Evolutionary conservation across 176 grass and related monocot genomes (phyloP), one percentile per base, ranked within the genome.

Genomic region (Poa pratensis): DNA sequence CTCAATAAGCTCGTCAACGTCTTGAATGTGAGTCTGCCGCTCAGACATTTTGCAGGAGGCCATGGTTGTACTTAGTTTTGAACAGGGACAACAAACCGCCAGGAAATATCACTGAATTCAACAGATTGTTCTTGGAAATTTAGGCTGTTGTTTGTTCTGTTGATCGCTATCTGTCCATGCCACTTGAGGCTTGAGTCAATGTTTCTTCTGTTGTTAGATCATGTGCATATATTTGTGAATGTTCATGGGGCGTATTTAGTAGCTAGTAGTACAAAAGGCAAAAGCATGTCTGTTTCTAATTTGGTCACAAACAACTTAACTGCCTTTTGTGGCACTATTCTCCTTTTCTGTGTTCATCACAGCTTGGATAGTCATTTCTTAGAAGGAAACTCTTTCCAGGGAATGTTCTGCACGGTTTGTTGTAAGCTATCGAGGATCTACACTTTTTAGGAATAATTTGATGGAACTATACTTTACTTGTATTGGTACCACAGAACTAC

Each of bases 1-100:
- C 89, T 98, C 80, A 73, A 98, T 20, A 98, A 95, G 69, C 89
- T 98, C 50, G 93, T 93, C 48, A 95, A 98, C 68, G 96, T 98
- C 55, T 61, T 92, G 19, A 94, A 87, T 64, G 96, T 95, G 61
- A 75, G 85, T 32, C 60, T 11, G 28, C 32, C 55, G 27, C 23
- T 26, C 26, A 2, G 3, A 0, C 49, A 39, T 49, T 78, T 73
- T 73, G 28, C 49, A 6, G 10, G 5, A 18, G 5, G 40, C n/a
- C n/a, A n/a, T n/a, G n/a, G n/a, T n/a, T n/a, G n/a, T n/a, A n/a
- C n/a, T 9, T 9, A 2, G 57, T 59, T 59, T 22, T 22, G 9
- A 65, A 32, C 27, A 65, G 62, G 27, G 1, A 43, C 8, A 65
- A 32, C 62, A 65, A 65, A 1, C 6, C 26, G 4, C 7, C 14